Evolutionary conservation across 345 rosid species (phyloP).

Genomic region (Toxicodendron radicans): DNA sequence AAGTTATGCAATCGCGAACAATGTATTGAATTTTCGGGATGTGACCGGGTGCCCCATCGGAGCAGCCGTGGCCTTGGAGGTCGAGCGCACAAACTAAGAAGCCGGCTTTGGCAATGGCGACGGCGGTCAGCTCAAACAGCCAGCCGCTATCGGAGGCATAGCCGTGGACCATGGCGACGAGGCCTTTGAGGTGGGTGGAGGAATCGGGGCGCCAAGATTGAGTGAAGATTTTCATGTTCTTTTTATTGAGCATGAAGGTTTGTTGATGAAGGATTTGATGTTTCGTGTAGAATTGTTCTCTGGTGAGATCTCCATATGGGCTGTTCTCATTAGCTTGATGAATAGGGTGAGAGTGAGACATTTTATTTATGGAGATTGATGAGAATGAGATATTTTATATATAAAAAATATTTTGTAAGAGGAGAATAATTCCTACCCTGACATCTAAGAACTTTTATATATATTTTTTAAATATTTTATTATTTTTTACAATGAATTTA

Average conservation of each 20-base stretch:
- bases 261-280: constrained; percentile 28
- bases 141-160: constrained; percentile 36
- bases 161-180: constrained; percentile 39
- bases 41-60: constrained; percentile 27
- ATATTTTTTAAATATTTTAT: too few species aligned
- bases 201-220: constrained; percentile 26
- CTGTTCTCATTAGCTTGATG: constrained; percentile 31
- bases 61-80: constrained; percentile 35
- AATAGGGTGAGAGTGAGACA: constrained; percentile 27
- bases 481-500: too few species aligned
- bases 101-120: constrained; percentile 28
- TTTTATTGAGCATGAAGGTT: constrained; percentile 22
- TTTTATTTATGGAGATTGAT: not conserved
- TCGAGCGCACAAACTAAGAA: constrained; percentile 34
- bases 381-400: too few species aligned
- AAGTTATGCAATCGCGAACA: constrained; percentile 24
- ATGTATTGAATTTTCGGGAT: constrained; percentile 25
- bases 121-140: constrained; percentile 33
- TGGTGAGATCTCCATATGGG: constrained; percentile 30
- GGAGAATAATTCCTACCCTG: too few species aligned
- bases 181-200: constrained; percentile 8
- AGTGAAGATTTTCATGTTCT: constrained; percentile 32
- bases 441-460: too few species aligned
- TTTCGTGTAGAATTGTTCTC: constrained; percentile 34
- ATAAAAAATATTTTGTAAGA: too few species aligned